Percentiles rank a stretch among this genome's conserved stretches.
Evolutionary conservation across 2,329 filamentous ascomycete species (phyloP).

Genomic region (Keithomyces neogunnii): DNA sequence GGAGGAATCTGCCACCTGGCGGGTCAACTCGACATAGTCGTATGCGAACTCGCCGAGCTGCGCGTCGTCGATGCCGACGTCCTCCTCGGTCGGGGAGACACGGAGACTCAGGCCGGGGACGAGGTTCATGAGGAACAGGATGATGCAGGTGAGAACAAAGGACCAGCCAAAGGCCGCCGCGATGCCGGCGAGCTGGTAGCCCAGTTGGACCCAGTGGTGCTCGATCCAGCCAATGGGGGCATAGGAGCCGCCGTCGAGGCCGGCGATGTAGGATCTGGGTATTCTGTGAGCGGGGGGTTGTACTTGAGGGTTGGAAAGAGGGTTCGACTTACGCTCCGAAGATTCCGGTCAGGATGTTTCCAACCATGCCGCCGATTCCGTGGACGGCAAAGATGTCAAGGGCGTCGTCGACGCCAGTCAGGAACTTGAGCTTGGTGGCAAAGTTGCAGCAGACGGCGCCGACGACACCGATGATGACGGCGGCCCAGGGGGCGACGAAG

Average conservation of each 20-base stretch:
- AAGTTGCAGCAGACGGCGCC: slow-evolving; percentile 70
- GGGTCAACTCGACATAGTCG: slow-evolving; percentile 66
- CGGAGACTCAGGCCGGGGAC: slow-evolving; percentile 63
- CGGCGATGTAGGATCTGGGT: slow-evolving; percentile 57
- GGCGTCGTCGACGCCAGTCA: slow-evolving; percentile 72
- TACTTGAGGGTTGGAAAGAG: neutral
- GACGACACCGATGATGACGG: slow-evolving; percentile 49
- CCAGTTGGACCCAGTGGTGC: slow-evolving; percentile 61
- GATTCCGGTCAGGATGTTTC: slow-evolving; percentile 69
- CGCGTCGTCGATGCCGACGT: slow-evolving; percentile 62
- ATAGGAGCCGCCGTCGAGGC: slow-evolving; percentile 57
- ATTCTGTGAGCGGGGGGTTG: slow-evolving; percentile 9
- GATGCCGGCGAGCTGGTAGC: slow-evolving; percentile 62
- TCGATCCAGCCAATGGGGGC: slow-evolving; percentile 62
- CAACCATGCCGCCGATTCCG: slow-evolving; percentile 73
- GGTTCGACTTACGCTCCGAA: slow-evolving; percentile 54
- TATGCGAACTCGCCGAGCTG: slow-evolving; percentile 79
- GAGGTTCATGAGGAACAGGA: slow-evolving; percentile 63
- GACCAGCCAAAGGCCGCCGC: slow-evolving; percentile 57
- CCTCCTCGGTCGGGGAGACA: slow-evolving; percentile 57
- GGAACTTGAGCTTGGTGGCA: slow-evolving; percentile 72
- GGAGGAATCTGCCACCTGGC: slow-evolving; percentile 46
- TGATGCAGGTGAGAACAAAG: slow-evolving; percentile 59
- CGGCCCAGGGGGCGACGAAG: slow-evolving; percentile 61
- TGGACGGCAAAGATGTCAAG: slow-evolving; percentile 91